These are phyloP conservation scores for Nicotiana noctiflora DNA, from an alignment of 257 asterid species.

Conservation along the genomic window DNA sequence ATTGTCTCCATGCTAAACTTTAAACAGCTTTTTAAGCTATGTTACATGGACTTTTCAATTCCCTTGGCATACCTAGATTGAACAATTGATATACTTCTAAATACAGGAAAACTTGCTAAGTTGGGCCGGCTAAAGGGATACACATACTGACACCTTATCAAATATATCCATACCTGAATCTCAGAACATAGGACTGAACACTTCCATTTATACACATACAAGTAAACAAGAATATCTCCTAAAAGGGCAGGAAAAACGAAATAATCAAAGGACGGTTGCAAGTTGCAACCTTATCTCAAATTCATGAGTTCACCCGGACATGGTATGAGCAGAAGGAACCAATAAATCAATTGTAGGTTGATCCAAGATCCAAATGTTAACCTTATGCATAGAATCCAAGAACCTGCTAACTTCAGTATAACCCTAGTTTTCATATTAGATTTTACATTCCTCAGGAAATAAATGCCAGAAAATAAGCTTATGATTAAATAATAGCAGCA, in stretches of 20 bases:
- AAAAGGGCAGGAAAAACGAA: background rate
- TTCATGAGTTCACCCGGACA: background rate
- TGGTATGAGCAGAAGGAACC: slow-evolving; percentile 1
- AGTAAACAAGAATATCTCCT: background rate
- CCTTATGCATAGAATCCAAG: background rate
- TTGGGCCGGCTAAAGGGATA: background rate
- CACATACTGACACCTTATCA: background rate
- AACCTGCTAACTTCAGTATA: background rate
- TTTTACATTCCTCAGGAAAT: background rate
- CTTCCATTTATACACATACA: background rate
- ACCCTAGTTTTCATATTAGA: background rate
- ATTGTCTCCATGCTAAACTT: background rate
- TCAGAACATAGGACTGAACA: background rate
- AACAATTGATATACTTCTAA: background rate
- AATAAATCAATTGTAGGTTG: background rate
- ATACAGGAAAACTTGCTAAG: background rate
- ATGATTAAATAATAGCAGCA: background rate
- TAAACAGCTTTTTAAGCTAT: background rate
- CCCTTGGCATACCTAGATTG: background rate
- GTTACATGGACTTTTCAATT: background rate
- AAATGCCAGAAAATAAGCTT: background rate
- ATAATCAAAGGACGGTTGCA: background rate
- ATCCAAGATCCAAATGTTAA: background rate
- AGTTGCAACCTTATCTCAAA: background rate
- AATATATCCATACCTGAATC: background rate